Evolutionary conservation across 2,329 filamentous ascomycete species (phyloP).

Genomic region (Aspergillus udagawae): DNA sequence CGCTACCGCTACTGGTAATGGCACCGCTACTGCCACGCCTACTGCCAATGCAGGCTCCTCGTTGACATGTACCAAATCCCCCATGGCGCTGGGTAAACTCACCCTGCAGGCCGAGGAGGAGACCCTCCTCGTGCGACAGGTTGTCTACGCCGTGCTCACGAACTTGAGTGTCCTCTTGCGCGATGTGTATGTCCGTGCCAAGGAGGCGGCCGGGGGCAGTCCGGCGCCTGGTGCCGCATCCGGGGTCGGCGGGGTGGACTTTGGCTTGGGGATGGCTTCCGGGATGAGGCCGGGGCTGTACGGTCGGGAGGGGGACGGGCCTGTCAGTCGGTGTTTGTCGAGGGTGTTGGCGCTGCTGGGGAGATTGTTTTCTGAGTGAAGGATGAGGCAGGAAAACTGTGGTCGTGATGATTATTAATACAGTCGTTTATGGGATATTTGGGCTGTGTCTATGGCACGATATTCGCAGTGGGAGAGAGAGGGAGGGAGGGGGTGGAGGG

Average conservation of each 20-base stretch:
- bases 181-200: not conserved
- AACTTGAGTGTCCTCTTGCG: slow-evolving; percentile 1
- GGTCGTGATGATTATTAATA: too few species aligned
- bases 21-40: too few species aligned
- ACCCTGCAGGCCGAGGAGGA: slow-evolving; percentile 2
- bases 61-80: slow-evolving; percentile 1
- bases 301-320: slow-evolving; percentile 1
- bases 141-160: not conserved
- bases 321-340: slow-evolving; percentile 1
- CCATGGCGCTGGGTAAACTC: slow-evolving; percentile 1
- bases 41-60: not conserved
- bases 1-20: not conserved
- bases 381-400: too few species aligned
- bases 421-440: too few species aligned
- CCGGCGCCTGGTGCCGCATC: too few species aligned
- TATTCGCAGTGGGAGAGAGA: too few species aligned
- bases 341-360: slow-evolving; percentile 5
- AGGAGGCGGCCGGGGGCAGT: not conserved
- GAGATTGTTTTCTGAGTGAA: not conserved
- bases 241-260: too few species aligned
- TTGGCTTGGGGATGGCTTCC: too few species aligned
- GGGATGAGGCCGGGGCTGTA: not conserved
- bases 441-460: too few species aligned
- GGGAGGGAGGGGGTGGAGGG: too few species aligned
- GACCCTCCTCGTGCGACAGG: slow-evolving; percentile 1